Evolutionary conservation across 2,329 filamentous ascomycete species (phyloP).

Genomic region (Sclerotinia minor): DNA sequence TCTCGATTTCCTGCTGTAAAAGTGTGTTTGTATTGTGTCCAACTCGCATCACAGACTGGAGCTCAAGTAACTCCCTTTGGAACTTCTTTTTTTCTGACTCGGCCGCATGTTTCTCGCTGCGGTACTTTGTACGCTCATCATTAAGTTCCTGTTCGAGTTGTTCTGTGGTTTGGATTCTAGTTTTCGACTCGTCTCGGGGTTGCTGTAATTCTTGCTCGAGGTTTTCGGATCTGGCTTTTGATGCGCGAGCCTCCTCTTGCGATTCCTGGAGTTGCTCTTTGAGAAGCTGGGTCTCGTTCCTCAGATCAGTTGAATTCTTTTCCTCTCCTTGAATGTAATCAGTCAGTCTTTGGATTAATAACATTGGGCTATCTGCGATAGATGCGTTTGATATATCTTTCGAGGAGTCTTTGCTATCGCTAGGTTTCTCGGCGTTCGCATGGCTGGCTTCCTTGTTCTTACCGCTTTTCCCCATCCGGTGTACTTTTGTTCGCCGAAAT

Average conservation of each 20-base stretch:
- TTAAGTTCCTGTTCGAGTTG: neutral
- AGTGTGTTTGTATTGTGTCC: neutral
- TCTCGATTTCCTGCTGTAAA: neutral
- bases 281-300: neutral
- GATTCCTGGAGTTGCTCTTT: neutral
- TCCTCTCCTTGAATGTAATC: neutral
- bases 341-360: neutral
- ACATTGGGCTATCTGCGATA: neutral
- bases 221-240: no score
- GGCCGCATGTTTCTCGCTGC: neutral
- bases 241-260: neutral
- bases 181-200: neutral
- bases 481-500: neutral
- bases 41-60: neutral
- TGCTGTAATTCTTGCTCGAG: neutral
- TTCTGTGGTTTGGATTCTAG: no score
- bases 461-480: neutral
- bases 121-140: neutral
- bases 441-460: neutral
- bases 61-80: neutral
- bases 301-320: neutral
- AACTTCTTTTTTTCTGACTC: neutral
- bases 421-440: neutral
- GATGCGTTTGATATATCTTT: neutral
- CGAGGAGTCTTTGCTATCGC: neutral